These are phyloP conservation scores for Ramaria rubella DNA, from an alignment of 768 basidiomycete species.

Conservation along the genomic window DNA sequence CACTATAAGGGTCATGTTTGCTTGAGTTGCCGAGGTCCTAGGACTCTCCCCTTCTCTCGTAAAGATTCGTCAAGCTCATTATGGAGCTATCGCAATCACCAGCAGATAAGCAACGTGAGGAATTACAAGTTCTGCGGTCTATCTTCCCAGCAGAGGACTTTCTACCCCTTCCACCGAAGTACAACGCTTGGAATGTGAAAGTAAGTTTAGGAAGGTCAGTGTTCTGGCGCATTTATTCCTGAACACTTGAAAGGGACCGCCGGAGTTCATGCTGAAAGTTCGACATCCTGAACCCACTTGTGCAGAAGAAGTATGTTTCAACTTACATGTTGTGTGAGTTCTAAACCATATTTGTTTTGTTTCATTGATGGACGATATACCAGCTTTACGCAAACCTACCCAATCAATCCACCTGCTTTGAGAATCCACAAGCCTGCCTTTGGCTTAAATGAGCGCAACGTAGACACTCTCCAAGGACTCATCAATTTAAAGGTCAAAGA, in stretches of 20 bases:
- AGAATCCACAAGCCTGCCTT: slow-evolving; percentile 56
- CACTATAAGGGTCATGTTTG: slow-evolving; percentile 41
- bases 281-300: slow-evolving; percentile 54
- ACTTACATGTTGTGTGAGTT: slow-evolving; percentile 63
- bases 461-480: slow-evolving; percentile 47
- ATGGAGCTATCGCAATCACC: slow-evolving; percentile 54
- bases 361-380: slow-evolving; percentile 2
- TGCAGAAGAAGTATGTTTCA: slow-evolving; percentile 52
- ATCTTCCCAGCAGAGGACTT: slow-evolving; percentile 78
- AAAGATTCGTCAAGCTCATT: slow-evolving; percentile 28
- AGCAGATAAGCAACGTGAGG: slow-evolving; percentile 58
- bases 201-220: not conserved
- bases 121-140: slow-evolving; percentile 73
- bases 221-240: not conserved
- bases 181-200: slow-evolving; percentile 66
- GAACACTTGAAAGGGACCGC: slow-evolving; percentile 34
- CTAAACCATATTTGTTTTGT: not conserved
- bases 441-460: slow-evolving; percentile 53
- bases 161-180: slow-evolving; percentile 61
- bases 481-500: slow-evolving; percentile 64
- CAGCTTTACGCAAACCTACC: slow-evolving; percentile 81
- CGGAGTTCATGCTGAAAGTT: slow-evolving; percentile 72
- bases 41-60: slow-evolving; percentile 59
- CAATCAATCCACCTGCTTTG: slow-evolving; percentile 64
- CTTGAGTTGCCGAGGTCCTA: slow-evolving; percentile 73